Evolutionary conservation across 2,329 filamentous ascomycete genomes (phyloP), one percentile per base, ranked within the genome.

Genomic region (Paracoccidioides lutzii): DNA sequence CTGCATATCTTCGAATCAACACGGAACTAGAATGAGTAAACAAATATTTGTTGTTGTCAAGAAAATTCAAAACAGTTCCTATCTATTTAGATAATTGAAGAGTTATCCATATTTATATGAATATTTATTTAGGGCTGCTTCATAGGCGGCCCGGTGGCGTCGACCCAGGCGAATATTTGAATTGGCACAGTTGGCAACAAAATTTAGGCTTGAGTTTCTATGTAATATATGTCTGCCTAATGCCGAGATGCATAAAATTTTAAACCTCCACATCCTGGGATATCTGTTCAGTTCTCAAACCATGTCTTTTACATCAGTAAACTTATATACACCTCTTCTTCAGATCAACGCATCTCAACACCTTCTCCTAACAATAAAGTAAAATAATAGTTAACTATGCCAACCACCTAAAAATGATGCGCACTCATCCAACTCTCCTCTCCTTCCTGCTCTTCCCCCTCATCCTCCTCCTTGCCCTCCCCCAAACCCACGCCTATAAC

Each of bases 401-500:
- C 14, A n/a, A 48, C 14, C 32, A 1, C 14, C 32, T 32, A 35
- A 38, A 32, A 28, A 49, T 54, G 52, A 54, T 4, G 6, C 35
- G 9, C 12, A 30, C n/a, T 41, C 46, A 40, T 22, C 35, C 40
- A 52, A n/a, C 6, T 15, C 7, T 51, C 51, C 8, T 37, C n/a
- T 43, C 56, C 58, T 52, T 66, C 52, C 59, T 60, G 37, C 54
- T 61, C 32, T 54, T 58, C 15, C 45, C 62, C 33, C 45, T 58
- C 54, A 50, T 53, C 43, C 55, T 60, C 28, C 55, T 61, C 22
- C 51, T 65, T 32, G 56, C 59, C 32, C 46, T 62, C 22, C 40
- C 58, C 35, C 48, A 59, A 14, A 56, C 56, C 8, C 33, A 62
- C 44, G 55, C 62, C 54, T 61, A 59, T 43, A 61, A 59, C 52